phyloP scores from a whole-genome alignment of 2,329 filamentous ascomycete genomes.

The Hawksworthiomyces lignivorus region DNA sequence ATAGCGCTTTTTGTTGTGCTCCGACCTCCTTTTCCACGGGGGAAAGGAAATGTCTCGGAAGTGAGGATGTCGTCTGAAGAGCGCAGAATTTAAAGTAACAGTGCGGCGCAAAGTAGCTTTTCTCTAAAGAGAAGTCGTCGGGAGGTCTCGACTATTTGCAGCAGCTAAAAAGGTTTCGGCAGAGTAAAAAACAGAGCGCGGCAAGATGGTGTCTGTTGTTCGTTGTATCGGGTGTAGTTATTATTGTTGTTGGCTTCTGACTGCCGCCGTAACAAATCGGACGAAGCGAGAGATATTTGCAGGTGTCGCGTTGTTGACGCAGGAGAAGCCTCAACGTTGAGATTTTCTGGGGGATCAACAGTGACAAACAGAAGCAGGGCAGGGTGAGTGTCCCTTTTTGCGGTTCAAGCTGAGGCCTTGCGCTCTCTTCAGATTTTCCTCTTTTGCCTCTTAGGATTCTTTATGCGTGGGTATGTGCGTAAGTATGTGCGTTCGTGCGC shows the following conservation, averaged over 20 bases:
- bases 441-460: background rate
- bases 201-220: too few species aligned
- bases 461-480: constrained; percentile 6
- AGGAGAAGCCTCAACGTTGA: constrained; percentile 5
- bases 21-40: too few species aligned
- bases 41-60: too few species aligned
- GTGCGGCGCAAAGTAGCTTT: too few species aligned
- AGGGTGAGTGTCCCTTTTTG: background rate
- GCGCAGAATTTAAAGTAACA: too few species aligned
- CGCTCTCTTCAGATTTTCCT: background rate
- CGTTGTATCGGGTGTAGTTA: too few species aligned
- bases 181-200: too few species aligned
- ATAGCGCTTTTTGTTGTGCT: too few species aligned
- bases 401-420: background rate
- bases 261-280: constrained; percentile 2
- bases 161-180: too few species aligned
- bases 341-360: constrained; percentile 11
- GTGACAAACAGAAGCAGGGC: constrained; percentile 1
- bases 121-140: too few species aligned
- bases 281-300: background rate
- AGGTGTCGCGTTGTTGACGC: constrained; percentile 4
- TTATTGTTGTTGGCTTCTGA: constrained; percentile 6
- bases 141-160: too few species aligned
- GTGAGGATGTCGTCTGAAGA: too few species aligned
- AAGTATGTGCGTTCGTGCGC: constrained; percentile 5